A percentile compares a stretch with the other conserved stretches of the same genome.
Conservation (phyloP, 768 basidiomycete species). For the Lentinula detonsa region DNA sequence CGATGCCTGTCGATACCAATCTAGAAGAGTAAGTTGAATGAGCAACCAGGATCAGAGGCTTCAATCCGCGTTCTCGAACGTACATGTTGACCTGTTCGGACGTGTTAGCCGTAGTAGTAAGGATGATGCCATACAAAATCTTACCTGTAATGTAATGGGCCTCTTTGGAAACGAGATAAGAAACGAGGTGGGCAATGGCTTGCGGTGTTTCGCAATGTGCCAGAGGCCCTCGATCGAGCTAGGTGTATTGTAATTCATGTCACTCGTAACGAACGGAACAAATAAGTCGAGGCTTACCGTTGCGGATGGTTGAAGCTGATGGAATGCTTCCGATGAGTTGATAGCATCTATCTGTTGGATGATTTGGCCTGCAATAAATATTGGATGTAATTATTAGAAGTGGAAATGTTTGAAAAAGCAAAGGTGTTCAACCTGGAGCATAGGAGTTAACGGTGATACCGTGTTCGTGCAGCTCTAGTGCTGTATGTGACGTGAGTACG, state of each 20-base stretch:
- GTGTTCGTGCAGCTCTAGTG: constrained; percentile 8
- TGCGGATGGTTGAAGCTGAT: constrained; percentile 2
- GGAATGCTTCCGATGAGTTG: not conserved
- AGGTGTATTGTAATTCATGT: not conserved
- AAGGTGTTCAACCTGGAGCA: constrained; percentile 3
- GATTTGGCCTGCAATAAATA: not conserved
- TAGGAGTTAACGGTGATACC: constrained; percentile 14
- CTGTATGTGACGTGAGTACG: not conserved
- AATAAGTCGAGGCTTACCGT: not conserved
- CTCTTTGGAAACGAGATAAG: constrained; percentile 25
- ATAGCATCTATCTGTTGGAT: not conserved
- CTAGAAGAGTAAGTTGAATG: not conserved
- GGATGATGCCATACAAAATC: not conserved
- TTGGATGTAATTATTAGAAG: not conserved
- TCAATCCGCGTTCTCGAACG: not conserved
- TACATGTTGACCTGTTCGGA: not conserved
- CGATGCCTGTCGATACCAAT: not conserved
- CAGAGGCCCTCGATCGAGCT: constrained; percentile 11
- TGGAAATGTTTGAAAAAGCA: not conserved
- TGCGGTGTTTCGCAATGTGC: constrained; percentile 10
- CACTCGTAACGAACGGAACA: not conserved
- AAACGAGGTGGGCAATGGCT: constrained; percentile 22
- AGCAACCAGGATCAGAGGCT: not conserved
- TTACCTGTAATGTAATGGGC: constrained; percentile 23
- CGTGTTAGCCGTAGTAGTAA: not conserved